These are phyloP conservation scores for Macrolepiota dolichaula DNA, from an alignment of 768 basidiomycete genomes.

Conservation along the genomic window DNA sequence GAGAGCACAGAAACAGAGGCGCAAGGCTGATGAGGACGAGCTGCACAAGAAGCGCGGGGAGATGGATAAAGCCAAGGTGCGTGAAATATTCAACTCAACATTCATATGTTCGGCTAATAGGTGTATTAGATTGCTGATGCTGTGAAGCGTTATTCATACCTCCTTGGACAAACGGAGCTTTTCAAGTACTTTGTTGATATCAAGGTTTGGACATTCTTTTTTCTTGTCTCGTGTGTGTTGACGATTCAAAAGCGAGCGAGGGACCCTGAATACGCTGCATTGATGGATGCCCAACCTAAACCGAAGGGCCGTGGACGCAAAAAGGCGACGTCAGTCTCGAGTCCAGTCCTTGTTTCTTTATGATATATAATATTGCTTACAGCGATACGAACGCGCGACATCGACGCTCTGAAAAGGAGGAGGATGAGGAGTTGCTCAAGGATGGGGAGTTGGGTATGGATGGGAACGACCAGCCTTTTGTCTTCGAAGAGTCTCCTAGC, in stretches of 20 bases:
- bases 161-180: conserved; percentile 96
- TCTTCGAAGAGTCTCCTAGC: conserved; percentile 91
- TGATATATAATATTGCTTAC: conserved; percentile 7
- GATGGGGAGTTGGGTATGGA: conserved; percentile 77
- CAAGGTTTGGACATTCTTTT: conserved; percentile 52
- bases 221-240: background rate
- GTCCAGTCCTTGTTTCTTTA: background rate
- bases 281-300: conserved; percentile 85
- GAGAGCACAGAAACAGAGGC: conserved; percentile 40
- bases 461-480: conserved; percentile 86
- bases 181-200: conserved; percentile 99
- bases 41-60: conserved; percentile 70
- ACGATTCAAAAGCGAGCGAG: conserved; percentile 59
- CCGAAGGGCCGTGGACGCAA: conserved; percentile 84
- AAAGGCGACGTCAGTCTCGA: conserved; percentile 41
- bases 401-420: conserved; percentile 96
- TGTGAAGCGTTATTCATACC: conserved; percentile 94
- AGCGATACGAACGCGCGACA: conserved; percentile 81
- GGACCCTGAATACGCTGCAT: conserved; percentile 89
- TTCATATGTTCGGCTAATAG: conserved; percentile 3
- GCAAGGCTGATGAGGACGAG: conserved; percentile 69
- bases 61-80: conserved; percentile 86
- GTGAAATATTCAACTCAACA: conserved; percentile 7
- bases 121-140: conserved; percentile 75
- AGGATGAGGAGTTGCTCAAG: conserved; percentile 92